Base-by-base conservation (phyloP, 768 basidiomycete genomes). In the Tricholoma matsutake region DNA sequence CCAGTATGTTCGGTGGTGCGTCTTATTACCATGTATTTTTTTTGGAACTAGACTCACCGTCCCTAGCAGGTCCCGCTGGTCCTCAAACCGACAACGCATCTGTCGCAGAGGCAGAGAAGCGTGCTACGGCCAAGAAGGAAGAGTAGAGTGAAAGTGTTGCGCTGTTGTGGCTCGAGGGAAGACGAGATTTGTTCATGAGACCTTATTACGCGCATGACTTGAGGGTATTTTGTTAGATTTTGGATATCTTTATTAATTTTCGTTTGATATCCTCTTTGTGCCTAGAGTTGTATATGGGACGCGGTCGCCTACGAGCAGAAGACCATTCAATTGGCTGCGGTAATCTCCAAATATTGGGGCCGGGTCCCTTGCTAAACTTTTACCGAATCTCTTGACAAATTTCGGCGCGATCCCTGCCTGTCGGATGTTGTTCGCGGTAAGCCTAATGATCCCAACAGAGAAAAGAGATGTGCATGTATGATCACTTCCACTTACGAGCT, bases 101-200 rank as follows among this genome's bases (percentile, higher is more conserved):
- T 53, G 89, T 96, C 68, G 84, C 91, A 55, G 91, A 92, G 69
- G 94, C 94, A 20, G 94, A 96, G 77, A 96, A 95, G 77, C 85
- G 86, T 62, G 79, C 88, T 45, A 88, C 83, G 20, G 78, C 83
- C 72, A 92, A 92, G 79, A 93, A 96, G 76, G 91, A 94, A 61
- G 88, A 88, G 66, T 85, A 65, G 57, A 32, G 51, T 18, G 7
- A 9, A 13, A 16, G 29, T 14, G 28, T 22, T 28, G 25, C 4
- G 3, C n/a, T 31, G 31, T 52, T 8, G 28, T 52, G 31, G 29
- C 1, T 29, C n/a, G 2, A 7, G 28, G 7, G 3, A 29, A 14
- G 14, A n/a, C 16, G n/a, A 53, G 25, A 31, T 31, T 10, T 9
- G 16, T 53, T 18, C 29, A 28, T 9, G 45, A 20, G 13, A 49